Percentiles rank a stretch among this genome's conserved stretches.
Evolutionary conservation across 75 land plant genomes (phyloP).

Genomic region (Picea glauca): DNA sequence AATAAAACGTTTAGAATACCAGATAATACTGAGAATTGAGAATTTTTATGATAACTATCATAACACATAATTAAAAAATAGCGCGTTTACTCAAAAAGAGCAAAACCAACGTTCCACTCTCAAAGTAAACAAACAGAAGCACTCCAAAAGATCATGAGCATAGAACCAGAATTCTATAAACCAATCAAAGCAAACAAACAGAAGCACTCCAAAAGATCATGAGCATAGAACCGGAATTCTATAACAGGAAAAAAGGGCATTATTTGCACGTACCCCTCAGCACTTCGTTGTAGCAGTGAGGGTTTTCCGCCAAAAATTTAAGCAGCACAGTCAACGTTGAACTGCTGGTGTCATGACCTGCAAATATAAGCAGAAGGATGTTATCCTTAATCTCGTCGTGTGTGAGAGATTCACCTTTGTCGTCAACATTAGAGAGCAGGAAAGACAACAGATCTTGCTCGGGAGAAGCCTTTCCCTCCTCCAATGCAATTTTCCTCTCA

Average conservation of each 20-base stretch:
- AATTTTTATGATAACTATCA: too few relatives aligned
- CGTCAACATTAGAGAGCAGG: constrained; percentile 25
- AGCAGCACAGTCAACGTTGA: constrained; percentile 19
- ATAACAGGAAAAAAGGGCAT: constrained; percentile 13
- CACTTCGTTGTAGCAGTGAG: background rate
- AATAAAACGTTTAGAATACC: too few relatives aligned
- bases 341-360: constrained; percentile 56
- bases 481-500: constrained; percentile 21
- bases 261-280: background rate
- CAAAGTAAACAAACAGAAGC: too few relatives aligned
- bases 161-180: constrained; percentile 32
- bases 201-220: too few relatives aligned
- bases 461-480: constrained; percentile 5
- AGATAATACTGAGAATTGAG: too few relatives aligned
- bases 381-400: constrained; percentile 47
- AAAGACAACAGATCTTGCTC: constrained; percentile 37
- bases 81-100: too few relatives aligned
- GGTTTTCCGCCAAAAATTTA: constrained; percentile 14
- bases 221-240: constrained; percentile 34
- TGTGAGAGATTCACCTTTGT: constrained; percentile 29
- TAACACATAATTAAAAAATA: too few relatives aligned
- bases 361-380: constrained; percentile 35
- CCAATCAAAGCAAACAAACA: too few relatives aligned
- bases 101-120: too few relatives aligned
- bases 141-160: constrained; percentile 6